Percentiles rank a stretch among this genome's conserved stretches.
phyloP scores from a whole-genome alignment of 2,329 filamentous ascomycete genomes.

The Scedosporium boydii region DNA sequence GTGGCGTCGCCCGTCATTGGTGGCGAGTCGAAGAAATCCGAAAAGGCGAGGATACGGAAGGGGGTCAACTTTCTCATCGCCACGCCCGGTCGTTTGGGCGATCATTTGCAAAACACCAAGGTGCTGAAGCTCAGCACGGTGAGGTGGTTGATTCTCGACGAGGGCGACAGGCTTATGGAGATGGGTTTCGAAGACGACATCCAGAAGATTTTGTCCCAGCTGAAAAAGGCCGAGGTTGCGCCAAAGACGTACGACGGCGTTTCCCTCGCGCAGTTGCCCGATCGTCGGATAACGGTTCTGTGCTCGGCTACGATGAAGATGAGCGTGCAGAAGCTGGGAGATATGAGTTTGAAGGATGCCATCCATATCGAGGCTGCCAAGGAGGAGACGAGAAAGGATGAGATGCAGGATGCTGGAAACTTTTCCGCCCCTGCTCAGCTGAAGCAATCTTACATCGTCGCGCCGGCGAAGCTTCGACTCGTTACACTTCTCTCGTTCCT shows the following conservation, averaged over 20 bases:
- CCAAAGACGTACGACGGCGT: conserved; percentile 50
- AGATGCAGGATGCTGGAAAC: conserved; percentile 15
- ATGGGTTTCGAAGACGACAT: conserved; percentile 94
- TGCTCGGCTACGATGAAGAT: conserved; percentile 98
- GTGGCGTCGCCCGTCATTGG: conserved; percentile 77
- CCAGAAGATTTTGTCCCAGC: conserved; percentile 71
- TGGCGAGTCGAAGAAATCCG: conserved; percentile 63
- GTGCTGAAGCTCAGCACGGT: conserved; percentile 81
- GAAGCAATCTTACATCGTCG: conserved; percentile 82
- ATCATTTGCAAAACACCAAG: conserved; percentile 89
- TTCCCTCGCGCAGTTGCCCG: conserved; percentile 55
- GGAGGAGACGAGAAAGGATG: conserved; percentile 26
- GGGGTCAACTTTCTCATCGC: conserved; percentile 93
- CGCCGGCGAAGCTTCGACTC: conserved; percentile 80
- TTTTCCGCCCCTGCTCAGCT: conserved; percentile 86
- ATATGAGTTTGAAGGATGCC: conserved; percentile 91
- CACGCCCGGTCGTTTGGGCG: conserved; percentile 80
- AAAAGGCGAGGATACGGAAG: conserved; percentile 89
- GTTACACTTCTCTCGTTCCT: conserved; percentile 79
- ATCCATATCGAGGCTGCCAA: conserved; percentile 65
- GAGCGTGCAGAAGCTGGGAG: conserved; percentile 86
- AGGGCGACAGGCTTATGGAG: conserved; percentile 97
- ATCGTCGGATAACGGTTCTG: conserved; percentile 73
- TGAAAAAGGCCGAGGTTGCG: conserved; percentile 55
- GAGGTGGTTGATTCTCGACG: conserved; percentile 87